Conservation (phyloP, 164 flowering plant genomes). For the Cinnamomum micranthum region DNA sequence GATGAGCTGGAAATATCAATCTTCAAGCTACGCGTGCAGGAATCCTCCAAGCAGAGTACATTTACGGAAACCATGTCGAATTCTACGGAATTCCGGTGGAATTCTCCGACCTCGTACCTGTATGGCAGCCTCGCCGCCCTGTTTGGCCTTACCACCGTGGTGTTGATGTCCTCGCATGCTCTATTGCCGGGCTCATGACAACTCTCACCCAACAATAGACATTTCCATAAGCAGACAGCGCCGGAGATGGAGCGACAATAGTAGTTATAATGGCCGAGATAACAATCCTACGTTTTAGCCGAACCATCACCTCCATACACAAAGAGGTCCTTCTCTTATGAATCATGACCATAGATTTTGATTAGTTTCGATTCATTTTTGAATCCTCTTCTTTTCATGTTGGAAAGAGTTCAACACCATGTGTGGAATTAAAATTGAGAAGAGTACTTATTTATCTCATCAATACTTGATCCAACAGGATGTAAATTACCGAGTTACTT, state of each 20-base stretch:
- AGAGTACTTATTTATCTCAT: too few species aligned
- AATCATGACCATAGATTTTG: too few species aligned
- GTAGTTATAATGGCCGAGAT: slow-evolving; percentile 53
- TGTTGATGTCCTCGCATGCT: slow-evolving; percentile 41
- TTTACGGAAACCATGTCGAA: slow-evolving; percentile 4
- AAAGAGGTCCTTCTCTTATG: too few species aligned
- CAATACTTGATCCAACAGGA: too few species aligned
- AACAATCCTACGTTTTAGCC: slow-evolving; percentile 37
- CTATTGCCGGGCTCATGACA: slow-evolving; percentile 20
- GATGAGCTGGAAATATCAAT: too few species aligned
- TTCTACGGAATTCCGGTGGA: slow-evolving; percentile 22
- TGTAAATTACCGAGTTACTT: too few species aligned
- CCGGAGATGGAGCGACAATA: slow-evolving; percentile 20
- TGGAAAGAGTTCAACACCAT: too few species aligned
- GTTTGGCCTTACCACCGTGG: slow-evolving; percentile 28
- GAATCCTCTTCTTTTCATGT: too few species aligned
- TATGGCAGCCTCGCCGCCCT: slow-evolving; percentile 27
- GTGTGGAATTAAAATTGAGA: too few species aligned
- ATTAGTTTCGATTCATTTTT: too few species aligned
- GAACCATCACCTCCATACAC: slow-evolving; percentile 14
- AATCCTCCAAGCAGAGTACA: too few species aligned
- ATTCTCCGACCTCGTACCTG: slow-evolving; percentile 42
- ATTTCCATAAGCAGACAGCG: neutral
- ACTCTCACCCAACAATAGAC: neutral
- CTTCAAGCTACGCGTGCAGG: too few species aligned